These are phyloP conservation scores for Rhizophora apiculata DNA, from an alignment of 345 rosid species.

Conservation along the genomic window DNA sequence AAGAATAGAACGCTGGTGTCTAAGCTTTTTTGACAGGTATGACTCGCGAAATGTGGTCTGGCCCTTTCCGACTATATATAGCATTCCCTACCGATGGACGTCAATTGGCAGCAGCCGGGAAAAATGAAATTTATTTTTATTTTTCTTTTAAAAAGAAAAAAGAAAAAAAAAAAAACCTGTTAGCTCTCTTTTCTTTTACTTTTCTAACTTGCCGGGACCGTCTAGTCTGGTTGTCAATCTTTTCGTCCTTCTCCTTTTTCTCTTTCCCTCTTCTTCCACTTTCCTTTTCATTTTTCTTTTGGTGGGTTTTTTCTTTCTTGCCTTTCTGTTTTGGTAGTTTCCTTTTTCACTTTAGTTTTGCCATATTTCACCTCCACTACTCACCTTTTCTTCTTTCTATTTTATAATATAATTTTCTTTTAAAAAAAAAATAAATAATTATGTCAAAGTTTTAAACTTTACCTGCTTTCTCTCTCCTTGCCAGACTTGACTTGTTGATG, in stretches of 20 bases:
- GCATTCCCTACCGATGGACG: constrained; percentile 22
- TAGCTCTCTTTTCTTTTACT: not conserved
- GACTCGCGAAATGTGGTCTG: constrained; percentile 22
- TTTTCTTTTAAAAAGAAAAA: not conserved
- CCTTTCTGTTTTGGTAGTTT: constrained; percentile 13
- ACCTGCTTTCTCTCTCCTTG: too few species aligned
- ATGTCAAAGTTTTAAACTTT: too few species aligned
- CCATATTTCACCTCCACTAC: too few species aligned
- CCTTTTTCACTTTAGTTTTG: not conserved
- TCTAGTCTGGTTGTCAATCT: not conserved
- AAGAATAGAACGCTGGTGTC: constrained; percentile 18
- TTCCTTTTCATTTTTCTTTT: too few species aligned
- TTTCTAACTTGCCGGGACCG: constrained; percentile 2
- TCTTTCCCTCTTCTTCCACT: too few species aligned
- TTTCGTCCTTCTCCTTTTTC: not conserved
- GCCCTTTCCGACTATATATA: constrained; percentile 40
- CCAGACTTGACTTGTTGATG: too few species aligned
- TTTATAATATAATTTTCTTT: too few species aligned
- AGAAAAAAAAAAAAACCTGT: not conserved
- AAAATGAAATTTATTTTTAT: not conserved
- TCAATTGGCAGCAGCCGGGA: constrained; percentile 13
- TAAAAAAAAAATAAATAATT: too few species aligned
- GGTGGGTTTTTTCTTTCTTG: not conserved
- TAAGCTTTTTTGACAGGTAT: constrained; percentile 21
- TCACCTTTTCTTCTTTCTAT: too few species aligned